Percentiles rank a stretch among this genome's conserved stretches.
These are phyloP conservation scores for Colletotrichum destructivum DNA, from an alignment of 2,329 filamentous ascomycete genomes.

Conservation along the genomic window DNA sequence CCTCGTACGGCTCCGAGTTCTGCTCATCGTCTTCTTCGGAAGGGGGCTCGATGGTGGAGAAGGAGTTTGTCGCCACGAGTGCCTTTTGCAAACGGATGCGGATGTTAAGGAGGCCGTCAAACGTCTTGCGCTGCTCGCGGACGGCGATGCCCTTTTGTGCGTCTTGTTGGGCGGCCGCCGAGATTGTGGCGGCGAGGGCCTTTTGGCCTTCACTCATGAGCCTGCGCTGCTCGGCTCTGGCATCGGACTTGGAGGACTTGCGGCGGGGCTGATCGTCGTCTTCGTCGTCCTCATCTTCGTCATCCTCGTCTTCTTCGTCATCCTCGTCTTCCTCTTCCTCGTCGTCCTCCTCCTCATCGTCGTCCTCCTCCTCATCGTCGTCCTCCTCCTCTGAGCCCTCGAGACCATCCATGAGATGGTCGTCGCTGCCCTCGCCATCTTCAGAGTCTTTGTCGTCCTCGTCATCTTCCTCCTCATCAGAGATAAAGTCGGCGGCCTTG, in stretches of 20 bases:
- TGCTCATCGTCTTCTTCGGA: slow-evolving; percentile 55
- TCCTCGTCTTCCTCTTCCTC: slow-evolving; percentile 52
- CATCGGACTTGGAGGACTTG: slow-evolving; percentile 41
- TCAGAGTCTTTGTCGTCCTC: slow-evolving; percentile 54
- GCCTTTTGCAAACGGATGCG: slow-evolving; percentile 96
- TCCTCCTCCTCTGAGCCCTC: slow-evolving; percentile 44
- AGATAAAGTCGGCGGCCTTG: slow-evolving; percentile 72
- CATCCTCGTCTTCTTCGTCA: slow-evolving; percentile 54
- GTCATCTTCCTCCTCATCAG: slow-evolving; percentile 58
- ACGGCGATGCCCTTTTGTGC: slow-evolving; percentile 89
- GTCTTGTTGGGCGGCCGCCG: slow-evolving; percentile 80
- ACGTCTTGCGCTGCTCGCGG: slow-evolving; percentile 86
- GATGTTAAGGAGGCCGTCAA: slow-evolving; percentile 90
- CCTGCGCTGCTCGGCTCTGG: slow-evolving; percentile 73
- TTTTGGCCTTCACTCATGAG: slow-evolving; percentile 80
- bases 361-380: slow-evolving; percentile 53
- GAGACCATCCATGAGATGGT: slow-evolving; percentile 45
- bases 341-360: slow-evolving; percentile 53
- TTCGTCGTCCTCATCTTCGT: slow-evolving; percentile 51
- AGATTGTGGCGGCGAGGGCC: slow-evolving; percentile 72
- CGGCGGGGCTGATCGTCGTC: slow-evolving; percentile 32
- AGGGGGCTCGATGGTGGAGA: slow-evolving; percentile 65
- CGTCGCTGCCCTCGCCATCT: slow-evolving; percentile 47
- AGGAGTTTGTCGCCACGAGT: slow-evolving; percentile 84
- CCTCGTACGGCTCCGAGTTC: slow-evolving; percentile 72